phyloP scores from a whole-genome alignment of 225 moss, liverwort and hornwort species.

The Physcomitrellopsis africana region DNA sequence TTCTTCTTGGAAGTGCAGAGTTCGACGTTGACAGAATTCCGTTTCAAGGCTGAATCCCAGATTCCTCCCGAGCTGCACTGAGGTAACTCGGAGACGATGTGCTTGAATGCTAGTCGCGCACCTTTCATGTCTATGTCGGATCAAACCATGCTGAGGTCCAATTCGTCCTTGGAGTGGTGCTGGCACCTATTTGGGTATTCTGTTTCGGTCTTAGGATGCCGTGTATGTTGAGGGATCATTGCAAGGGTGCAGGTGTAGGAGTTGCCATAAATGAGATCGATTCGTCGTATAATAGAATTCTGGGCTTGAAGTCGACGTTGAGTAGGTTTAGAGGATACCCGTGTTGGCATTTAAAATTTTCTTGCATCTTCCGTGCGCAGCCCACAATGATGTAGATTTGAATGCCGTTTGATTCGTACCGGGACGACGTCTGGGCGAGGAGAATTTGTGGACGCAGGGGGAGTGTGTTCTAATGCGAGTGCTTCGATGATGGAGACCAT shows the following conservation, averaged over 20 bases:
- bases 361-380: conserved; percentile 2
- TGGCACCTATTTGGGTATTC: not conserved
- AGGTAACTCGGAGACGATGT: not conserved
- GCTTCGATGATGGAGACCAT: conserved; percentile 55
- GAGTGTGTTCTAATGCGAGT: not conserved
- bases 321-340: not conserved
- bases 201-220: not conserved
- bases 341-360: not conserved
- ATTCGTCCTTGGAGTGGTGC: not conserved
- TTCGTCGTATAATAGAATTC: not conserved
- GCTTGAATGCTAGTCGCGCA: conserved; percentile 4
- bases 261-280: not conserved
- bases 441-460: not conserved
- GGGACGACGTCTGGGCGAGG: not conserved
- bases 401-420: not conserved
- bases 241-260: not conserved
- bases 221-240: not conserved
- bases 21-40: not conserved
- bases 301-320: not conserved
- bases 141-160: too few species aligned
- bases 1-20: not conserved
- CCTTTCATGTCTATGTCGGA: not conserved
- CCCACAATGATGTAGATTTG: not conserved
- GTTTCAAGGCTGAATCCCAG: not conserved
- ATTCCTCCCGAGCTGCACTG: not conserved